Conservation (phyloP, 495 filamentous ascomycete genomes). For the Xylaria scruposa region DNA sequence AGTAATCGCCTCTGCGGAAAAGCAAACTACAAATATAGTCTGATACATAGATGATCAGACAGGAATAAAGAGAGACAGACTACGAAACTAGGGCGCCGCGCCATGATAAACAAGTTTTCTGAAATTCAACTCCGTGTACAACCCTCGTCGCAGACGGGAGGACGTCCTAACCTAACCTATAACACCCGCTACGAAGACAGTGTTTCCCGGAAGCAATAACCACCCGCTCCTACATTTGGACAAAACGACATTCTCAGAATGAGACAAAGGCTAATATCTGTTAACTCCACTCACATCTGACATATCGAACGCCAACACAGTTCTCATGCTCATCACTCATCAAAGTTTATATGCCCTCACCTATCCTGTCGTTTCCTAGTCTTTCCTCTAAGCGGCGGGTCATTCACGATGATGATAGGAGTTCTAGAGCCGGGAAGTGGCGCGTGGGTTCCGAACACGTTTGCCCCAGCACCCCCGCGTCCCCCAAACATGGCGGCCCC, state of each 20-base stretch:
- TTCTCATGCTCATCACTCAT: not conserved
- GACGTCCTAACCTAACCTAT: not conserved
- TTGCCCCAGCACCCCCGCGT: constrained; percentile 17
- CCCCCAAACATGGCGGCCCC: constrained; percentile 12
- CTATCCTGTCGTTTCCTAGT: constrained; percentile 14
- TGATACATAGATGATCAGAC: too few species aligned
- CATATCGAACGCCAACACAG: not conserved
- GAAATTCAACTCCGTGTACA: not conserved
- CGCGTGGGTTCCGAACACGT: constrained; percentile 16
- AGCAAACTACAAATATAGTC: too few species aligned
- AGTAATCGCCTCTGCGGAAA: too few species aligned
- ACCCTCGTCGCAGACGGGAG: too few species aligned
- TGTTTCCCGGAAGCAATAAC: not conserved
- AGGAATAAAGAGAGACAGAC: too few species aligned
- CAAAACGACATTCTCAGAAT: not conserved
- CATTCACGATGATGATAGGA: not conserved
- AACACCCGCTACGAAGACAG: not conserved
- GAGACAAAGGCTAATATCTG: not conserved
- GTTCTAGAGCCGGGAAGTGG: not conserved
- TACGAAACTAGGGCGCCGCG: too few species aligned
- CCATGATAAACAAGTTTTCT: too few species aligned
- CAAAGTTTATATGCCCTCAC: not conserved
- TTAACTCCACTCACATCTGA: not conserved
- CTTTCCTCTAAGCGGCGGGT: constrained; percentile 13
- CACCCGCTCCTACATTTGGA: not conserved